Conservation (phyloP, 2,329 filamentous ascomycete species). For the Zelopaecilomyces penicillatus region DNA sequence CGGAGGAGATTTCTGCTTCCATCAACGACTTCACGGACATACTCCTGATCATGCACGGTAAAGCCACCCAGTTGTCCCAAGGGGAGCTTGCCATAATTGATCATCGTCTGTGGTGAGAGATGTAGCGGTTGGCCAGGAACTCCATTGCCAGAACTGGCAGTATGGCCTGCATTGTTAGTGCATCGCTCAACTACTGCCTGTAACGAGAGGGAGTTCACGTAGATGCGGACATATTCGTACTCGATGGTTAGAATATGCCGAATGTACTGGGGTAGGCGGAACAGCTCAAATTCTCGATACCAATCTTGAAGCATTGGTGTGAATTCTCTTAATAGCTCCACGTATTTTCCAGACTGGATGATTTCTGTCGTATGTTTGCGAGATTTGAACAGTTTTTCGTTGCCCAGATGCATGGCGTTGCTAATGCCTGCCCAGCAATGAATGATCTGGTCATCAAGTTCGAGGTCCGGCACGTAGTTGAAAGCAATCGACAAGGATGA, state of each 20-base stretch:
- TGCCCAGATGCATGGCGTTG: slow-evolving; percentile 83
- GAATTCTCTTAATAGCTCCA: slow-evolving; percentile 71
- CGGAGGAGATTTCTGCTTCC: slow-evolving; percentile 68
- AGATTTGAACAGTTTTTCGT: slow-evolving; percentile 79
- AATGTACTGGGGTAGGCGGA: slow-evolving; percentile 57
- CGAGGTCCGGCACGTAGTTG: slow-evolving; percentile 58
- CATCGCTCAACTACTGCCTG: slow-evolving; percentile 93
- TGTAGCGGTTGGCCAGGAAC: slow-evolving; percentile 22
- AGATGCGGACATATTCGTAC: slow-evolving; percentile 90
- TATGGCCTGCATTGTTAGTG: slow-evolving; percentile 60
- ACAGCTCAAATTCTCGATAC: slow-evolving; percentile 74
- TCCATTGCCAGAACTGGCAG: slow-evolving; percentile 28
- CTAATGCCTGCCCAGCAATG: slow-evolving; percentile 94
- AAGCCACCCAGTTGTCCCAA: slow-evolving; percentile 57
- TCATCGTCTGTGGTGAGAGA: slow-evolving; percentile 56
- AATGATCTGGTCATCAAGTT: slow-evolving; percentile 60
- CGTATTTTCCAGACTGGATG: slow-evolving; percentile 79
- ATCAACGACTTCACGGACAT: slow-evolving; percentile 68
- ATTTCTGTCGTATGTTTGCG: slow-evolving; percentile 81
- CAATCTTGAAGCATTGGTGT: slow-evolving; percentile 70
- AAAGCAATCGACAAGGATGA: slow-evolving; percentile 50
- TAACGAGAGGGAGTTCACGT: slow-evolving; percentile 86
- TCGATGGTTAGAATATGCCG: slow-evolving; percentile 81
- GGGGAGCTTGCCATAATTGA: slow-evolving; percentile 56
- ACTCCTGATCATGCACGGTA: slow-evolving; percentile 59